phyloP scores from a whole-genome alignment of 345 rosid genomes.

The Moricandia arvensis region DNA sequence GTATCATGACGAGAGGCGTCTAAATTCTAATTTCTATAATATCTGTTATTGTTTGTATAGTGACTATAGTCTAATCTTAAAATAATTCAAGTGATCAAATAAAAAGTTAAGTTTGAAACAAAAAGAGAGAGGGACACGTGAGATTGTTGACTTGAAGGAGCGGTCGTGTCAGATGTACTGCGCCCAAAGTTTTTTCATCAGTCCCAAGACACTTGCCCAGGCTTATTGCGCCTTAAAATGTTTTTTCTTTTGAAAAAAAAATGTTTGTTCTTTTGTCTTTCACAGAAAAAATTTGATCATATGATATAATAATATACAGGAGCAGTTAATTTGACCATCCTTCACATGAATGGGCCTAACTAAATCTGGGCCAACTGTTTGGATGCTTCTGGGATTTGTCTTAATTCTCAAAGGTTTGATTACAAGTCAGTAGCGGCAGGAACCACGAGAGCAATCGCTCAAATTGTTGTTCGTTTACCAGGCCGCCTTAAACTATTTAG shows the following conservation, averaged over 20 bases:
- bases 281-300: neutral
- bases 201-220: conserved; percentile 30
- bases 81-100: neutral
- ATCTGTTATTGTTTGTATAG: neutral
- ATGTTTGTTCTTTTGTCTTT: neutral
- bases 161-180: conserved; percentile 29
- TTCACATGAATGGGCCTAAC: neutral
- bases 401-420: no score
- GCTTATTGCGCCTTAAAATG: neutral
- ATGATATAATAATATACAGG: neutral
- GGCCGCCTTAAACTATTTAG: no score
- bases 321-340: neutral
- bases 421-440: no score
- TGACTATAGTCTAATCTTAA: neutral
- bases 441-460: no score
- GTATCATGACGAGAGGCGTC: conserved; percentile 29
- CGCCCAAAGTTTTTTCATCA: conserved; percentile 18
- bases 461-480: no score
- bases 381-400: no score
- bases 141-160: conserved; percentile 31
- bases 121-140: conserved; percentile 10
- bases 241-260: neutral
- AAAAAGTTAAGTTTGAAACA: neutral
- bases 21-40: neutral
- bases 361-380: no score